Evolutionary conservation across 1,139 yeast genomes (phyloP).

Genomic region (Geotrichum macrosporum): DNA sequence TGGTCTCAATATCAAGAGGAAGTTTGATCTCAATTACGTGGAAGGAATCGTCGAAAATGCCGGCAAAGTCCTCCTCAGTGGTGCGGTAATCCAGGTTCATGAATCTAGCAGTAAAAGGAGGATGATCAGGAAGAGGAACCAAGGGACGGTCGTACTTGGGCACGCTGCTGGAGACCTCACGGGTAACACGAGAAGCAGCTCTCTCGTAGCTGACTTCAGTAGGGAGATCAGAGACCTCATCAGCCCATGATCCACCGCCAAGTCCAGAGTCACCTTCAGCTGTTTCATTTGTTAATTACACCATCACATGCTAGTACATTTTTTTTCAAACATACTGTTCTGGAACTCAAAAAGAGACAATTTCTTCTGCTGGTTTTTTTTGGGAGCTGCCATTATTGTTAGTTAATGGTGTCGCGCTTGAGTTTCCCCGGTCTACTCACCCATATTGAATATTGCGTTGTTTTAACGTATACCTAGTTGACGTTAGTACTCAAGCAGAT

Average conservation of each 20-base stretch:
- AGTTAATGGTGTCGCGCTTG: too few species aligned
- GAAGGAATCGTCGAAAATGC: conserved; percentile 55
- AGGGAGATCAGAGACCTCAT: conserved; percentile 22
- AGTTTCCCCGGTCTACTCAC: conserved; percentile 1
- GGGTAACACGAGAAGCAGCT: conserved; percentile 8
- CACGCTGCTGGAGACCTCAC: background rate
- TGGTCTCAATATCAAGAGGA: conserved; percentile 60
- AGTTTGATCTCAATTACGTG: conserved; percentile 54
- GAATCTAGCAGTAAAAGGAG: conserved; percentile 88
- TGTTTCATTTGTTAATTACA: too few species aligned
- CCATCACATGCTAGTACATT: background rate
- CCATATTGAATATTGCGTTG: conserved; percentile 5
- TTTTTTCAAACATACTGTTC: conserved; percentile 9
- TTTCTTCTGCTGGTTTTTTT: conserved; percentile 15
- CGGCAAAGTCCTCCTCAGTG: conserved; percentile 58
- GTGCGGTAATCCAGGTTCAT: conserved; percentile 84
- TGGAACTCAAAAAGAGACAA: conserved; percentile 19
- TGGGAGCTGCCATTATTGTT: conserved; percentile 13
- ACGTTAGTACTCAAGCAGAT: background rate
- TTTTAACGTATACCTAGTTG: background rate
- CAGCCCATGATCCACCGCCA: conserved; percentile 44
- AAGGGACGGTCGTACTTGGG: conserved; percentile 35
- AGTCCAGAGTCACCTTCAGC: conserved; percentile 41
- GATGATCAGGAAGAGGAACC: conserved; percentile 83
- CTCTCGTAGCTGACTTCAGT: conserved; percentile 16